phyloP scores from a whole-genome alignment of 1,284 basidiomycete species.

The Coriolopsis trogii region DNA sequence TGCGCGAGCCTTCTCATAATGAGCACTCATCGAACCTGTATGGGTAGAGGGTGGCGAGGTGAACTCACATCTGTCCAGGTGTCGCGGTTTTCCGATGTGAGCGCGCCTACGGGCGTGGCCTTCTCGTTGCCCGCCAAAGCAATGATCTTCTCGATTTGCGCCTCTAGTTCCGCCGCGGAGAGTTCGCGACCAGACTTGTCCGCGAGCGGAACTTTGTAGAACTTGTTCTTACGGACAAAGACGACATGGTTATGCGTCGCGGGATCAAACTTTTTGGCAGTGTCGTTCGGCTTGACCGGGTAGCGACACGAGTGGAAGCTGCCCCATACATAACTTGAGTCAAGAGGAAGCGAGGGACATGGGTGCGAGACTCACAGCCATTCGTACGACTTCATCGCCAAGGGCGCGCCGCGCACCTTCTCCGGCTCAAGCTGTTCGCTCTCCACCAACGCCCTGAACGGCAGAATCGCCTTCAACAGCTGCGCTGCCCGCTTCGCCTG shows the following conservation, averaged over 20 bases:
- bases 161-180: conserved; percentile 79
- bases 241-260: conserved; percentile 85
- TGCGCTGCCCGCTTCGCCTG: conserved; percentile 77
- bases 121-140: conserved; percentile 61
- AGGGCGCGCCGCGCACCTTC: conserved; percentile 77
- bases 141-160: conserved; percentile 83
- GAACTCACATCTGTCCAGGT: conserved; percentile 79
- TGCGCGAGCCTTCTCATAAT: conserved; percentile 53
- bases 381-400: conserved; percentile 96
- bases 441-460: conserved; percentile 83
- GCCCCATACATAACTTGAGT: not conserved
- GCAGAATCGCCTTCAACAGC: conserved; percentile 81
- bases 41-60: no score
- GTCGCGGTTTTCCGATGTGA: conserved; percentile 91
- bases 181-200: conserved; percentile 67
- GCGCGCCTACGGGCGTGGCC: conserved; percentile 73
- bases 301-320: conserved; percentile 92
- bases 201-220: conserved; percentile 79
- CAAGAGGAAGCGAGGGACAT: not conserved
- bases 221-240: conserved; percentile 90
- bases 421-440: conserved; percentile 89
- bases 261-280: conserved; percentile 82
- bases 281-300: conserved; percentile 85
- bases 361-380: conserved; percentile 67
- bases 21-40: not conserved